Conservation (phyloP, 768 basidiomycete species). For the Mycena amicta region DNA sequence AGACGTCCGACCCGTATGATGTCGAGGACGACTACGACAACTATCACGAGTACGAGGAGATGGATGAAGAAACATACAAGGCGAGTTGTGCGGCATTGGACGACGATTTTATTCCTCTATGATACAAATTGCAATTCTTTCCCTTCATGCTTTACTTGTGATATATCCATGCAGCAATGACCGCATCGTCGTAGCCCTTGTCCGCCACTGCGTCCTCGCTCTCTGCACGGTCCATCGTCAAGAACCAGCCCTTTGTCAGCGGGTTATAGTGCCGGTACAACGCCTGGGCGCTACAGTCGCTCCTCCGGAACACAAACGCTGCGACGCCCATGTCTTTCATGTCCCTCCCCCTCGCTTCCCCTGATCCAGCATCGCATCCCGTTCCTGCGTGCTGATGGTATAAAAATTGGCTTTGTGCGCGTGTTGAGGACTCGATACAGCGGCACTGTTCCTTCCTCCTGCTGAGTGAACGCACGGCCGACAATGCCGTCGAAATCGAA, state of each 20-base stretch:
- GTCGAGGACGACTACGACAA: no score
- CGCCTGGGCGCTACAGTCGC: background rate
- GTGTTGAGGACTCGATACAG: background rate
- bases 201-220: background rate
- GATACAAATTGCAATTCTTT: no score
- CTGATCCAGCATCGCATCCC: background rate
- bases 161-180: background rate
- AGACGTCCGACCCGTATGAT: no score
- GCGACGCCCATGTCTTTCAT: background rate
- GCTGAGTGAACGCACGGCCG: background rate
- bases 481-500: conserved; percentile 1
- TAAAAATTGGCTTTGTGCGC: background rate
- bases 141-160: conserved; percentile 40
- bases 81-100: no score
- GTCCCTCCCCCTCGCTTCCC: background rate
- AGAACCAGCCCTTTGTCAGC: conserved; percentile 2
- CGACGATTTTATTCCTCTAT: no score
- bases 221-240: background rate
- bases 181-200: background rate
- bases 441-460: background rate
- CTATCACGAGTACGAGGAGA: no score
- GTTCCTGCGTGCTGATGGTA: background rate
- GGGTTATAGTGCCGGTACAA: background rate
- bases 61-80: no score
- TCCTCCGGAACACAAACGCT: background rate